Evolutionary conservation across 2,329 filamentous ascomycete genomes (phyloP).

Genomic region (Thelonectria blattea): DNA sequence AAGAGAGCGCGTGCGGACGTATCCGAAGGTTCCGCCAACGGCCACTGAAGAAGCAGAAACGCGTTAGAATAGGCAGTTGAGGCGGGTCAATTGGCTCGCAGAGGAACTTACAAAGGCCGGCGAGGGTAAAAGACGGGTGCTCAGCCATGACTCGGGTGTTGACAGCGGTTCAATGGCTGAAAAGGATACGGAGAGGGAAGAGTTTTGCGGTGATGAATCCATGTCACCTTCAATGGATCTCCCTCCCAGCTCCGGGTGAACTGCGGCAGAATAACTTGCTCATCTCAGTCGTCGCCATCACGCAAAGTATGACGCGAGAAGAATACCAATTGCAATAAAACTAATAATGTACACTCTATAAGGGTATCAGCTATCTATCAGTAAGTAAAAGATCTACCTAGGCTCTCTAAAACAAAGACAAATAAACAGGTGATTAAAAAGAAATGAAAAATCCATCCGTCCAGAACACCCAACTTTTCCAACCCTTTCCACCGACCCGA

Average conservation of each 20-base stretch:
- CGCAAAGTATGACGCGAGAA: constrained; percentile 2
- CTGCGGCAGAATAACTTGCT: not conserved
- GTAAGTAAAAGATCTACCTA: not conserved
- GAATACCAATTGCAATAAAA: not conserved
- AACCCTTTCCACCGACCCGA: not conserved
- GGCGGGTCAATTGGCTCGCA: not conserved
- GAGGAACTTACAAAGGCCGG: constrained; percentile 43
- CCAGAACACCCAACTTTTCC: not conserved
- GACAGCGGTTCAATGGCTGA: not conserved
- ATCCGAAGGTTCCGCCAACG: constrained; percentile 35
- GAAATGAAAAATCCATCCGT: not conserved
- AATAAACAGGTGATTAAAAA: not conserved
- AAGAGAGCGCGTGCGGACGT: constrained; percentile 34
- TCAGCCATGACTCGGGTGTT: constrained; percentile 42
- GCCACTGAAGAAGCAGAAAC: constrained; percentile 24
- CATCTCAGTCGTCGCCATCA: not conserved
- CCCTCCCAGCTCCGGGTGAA: not conserved
- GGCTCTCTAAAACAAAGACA: not conserved
- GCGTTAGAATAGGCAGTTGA: not conserved
- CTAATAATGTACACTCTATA: not conserved
- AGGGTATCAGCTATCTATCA: constrained; percentile 2
- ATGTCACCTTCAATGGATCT: not conserved
- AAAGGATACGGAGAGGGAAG: not conserved
- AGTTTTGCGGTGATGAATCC: not conserved
- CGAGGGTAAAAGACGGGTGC: constrained; percentile 49